These are phyloP conservation scores for Keithomyces neogunnii DNA, from an alignment of 2,329 filamentous ascomycete genomes.

Conservation along the genomic window DNA sequence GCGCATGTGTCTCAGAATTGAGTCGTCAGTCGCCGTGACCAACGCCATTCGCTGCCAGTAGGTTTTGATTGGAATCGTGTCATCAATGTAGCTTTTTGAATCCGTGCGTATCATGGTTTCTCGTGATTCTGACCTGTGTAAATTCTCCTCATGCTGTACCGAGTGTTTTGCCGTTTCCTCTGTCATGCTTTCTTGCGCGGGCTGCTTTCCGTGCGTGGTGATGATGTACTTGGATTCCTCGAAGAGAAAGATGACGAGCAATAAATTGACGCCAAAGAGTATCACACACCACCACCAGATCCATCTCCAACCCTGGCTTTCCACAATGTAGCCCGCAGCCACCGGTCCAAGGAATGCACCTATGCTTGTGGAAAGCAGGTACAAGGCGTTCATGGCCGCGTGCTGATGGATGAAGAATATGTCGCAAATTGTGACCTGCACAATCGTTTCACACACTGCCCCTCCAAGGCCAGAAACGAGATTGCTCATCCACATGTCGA, in stretches of 20 bases:
- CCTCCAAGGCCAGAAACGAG: slow-evolving; percentile 24
- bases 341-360: slow-evolving; percentile 17
- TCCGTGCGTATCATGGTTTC: neutral
- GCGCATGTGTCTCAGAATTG: slow-evolving; percentile 6
- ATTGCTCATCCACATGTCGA: slow-evolving; percentile 11
- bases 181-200: too few relatives aligned
- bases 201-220: neutral
- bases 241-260: slow-evolving; percentile 4
- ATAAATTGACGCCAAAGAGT: slow-evolving; percentile 2
- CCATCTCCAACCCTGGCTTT: slow-evolving; percentile 19
- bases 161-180: neutral
- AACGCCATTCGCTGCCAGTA: slow-evolving; percentile 15
- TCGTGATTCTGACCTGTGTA: neutral
- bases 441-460: slow-evolving; percentile 28
- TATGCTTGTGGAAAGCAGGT: slow-evolving; percentile 17
- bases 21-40: slow-evolving; percentile 10
- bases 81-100: neutral
- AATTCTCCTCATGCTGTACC: neutral
- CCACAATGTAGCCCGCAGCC: slow-evolving; percentile 12
- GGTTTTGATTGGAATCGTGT: slow-evolving; percentile 8
- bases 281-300: slow-evolving; percentile 16
- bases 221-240: slow-evolving; percentile 6
- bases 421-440: slow-evolving; percentile 27
- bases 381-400: slow-evolving; percentile 19
- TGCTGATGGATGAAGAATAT: slow-evolving; percentile 22